Evolutionary conservation across 805 yeast species (phyloP), one percentile per base, ranked within the genome.

Genomic region (Candida railenensis): DNA sequence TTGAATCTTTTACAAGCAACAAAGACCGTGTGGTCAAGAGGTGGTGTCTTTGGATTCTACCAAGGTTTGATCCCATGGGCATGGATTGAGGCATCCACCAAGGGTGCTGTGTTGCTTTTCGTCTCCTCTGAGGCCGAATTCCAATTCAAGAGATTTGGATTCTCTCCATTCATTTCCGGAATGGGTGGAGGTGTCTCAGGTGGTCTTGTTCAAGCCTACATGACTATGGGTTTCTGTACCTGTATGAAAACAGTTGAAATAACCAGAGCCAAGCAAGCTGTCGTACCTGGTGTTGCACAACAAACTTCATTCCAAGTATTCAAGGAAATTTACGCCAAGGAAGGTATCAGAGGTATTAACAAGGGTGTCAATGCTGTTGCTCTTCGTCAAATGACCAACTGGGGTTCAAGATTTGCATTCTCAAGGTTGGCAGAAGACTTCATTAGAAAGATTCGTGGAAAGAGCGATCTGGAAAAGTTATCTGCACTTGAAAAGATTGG

Each of bases 51-150:
- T 22, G 99, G 98, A 0, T 94, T 91, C 72, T 94, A 91, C 71
- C 99, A 94, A 68, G 99, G 99, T 28, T 77, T 94, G 63, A 91
- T 92, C 53, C 99, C 99, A 40, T 94, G 99, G 99, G 99, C 98
- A 4, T 91, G 98, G 97, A 87, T 94, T 56, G 99, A 92, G 69
- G 99, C 97, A 8, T 87, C 96, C n/a, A 94, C 99, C 33, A 94
- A 94, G 67, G 99, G 99, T 65, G 97, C 98, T 3, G 96, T 91
- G 5, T 75, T 94, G 47, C 76, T 94, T 55, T 94, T 94, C 59
- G 97, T 90, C 30, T 85, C 96, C 40, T 83, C 95, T 40, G 98
- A 94, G 64, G 87, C 90, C 44, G 98, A 94, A 69, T 89, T 88
- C 66, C 79, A 78, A 42, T 81, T 84, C 57, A 83, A 77, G 59